Conservation (phyloP, 768 basidiomycete genomes). For the Rhizopogon roseolus region DNA sequence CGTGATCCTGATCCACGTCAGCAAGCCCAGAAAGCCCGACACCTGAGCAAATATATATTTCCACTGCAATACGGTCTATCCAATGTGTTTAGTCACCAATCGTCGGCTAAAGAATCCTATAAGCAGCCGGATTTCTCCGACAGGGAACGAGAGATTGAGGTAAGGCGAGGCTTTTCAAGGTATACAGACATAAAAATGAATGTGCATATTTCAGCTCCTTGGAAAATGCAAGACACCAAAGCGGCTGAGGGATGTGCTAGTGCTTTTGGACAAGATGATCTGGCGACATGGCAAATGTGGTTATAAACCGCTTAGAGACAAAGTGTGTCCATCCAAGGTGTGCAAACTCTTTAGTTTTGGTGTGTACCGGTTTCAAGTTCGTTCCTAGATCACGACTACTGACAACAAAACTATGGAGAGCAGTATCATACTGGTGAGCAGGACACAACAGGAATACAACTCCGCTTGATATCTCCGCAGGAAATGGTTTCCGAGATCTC, state of each 20-base stretch:
- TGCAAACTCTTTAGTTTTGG: background rate
- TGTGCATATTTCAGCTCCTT: conserved; percentile 20
- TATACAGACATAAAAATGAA: background rate
- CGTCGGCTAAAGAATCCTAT: conserved; percentile 21
- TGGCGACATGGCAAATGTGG: conserved; percentile 65
- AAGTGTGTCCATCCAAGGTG: conserved; percentile 78
- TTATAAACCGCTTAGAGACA: conserved; percentile 60
- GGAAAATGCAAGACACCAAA: conserved; percentile 68
- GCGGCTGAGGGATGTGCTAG: conserved; percentile 53
- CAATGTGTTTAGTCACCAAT: conserved; percentile 45
- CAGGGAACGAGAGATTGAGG: conserved; percentile 70
- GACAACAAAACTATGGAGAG: conserved; percentile 47
- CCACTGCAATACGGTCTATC: conserved; percentile 70
- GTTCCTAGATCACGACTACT: conserved; percentile 32
- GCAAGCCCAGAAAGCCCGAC: conserved; percentile 49
- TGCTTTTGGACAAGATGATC: conserved; percentile 55
- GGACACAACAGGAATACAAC: background rate
- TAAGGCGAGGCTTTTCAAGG: conserved; percentile 14
- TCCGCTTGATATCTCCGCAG: conserved; percentile 29
- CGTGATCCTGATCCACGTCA: conserved; percentile 42
- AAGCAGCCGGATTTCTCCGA: conserved; percentile 50
- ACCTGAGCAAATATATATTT: conserved; percentile 81
- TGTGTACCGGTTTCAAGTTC: background rate
- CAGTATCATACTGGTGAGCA: conserved; percentile 56
- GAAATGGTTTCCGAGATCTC: conserved; percentile 75